A percentile compares a stretch with the other conserved stretches of the same genome.
These are phyloP conservation scores for Wickerhamomyces bisporus DNA, from an alignment of 805 yeast genomes.

Conservation along the genomic window DNA sequence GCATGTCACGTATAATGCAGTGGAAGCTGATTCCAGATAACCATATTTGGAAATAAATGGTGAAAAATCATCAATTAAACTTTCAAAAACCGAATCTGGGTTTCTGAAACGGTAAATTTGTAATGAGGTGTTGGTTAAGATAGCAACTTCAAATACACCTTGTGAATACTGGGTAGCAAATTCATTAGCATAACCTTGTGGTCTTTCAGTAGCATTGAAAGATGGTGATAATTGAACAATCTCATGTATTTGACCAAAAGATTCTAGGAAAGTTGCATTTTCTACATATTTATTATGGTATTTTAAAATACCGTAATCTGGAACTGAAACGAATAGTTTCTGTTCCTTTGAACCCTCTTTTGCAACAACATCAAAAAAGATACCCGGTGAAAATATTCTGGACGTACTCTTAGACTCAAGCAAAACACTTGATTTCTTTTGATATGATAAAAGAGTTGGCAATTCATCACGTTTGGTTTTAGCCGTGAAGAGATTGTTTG, in stretches of 20 bases:
- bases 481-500: conserved; percentile 26
- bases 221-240: conserved; percentile 66
- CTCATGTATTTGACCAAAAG: conserved; percentile 60
- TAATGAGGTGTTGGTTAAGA: conserved; percentile 75
- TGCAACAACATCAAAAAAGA: conserved; percentile 62
- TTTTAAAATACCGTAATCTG: conserved; percentile 82
- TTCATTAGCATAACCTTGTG: conserved; percentile 79
- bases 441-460: conserved; percentile 36
- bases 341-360: conserved; percentile 25
- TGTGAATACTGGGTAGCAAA: conserved; percentile 80
- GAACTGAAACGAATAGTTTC: conserved; percentile 66
- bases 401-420: conserved; percentile 54
- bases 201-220: conserved; percentile 66
- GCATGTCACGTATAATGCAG: conserved; percentile 80
- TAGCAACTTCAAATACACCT: conserved; percentile 66
- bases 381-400: conserved; percentile 77
- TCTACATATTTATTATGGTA: conserved; percentile 68
- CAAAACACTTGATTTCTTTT: conserved; percentile 51
- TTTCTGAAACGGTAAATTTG: conserved; percentile 72
- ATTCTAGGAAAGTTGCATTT: conserved; percentile 70
- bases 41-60: conserved; percentile 78
- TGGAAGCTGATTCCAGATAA: conserved; percentile 82
- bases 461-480: conserved; percentile 20
- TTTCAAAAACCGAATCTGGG: conserved; percentile 71
- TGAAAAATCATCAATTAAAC: conserved; percentile 63